These are phyloP conservation scores for Boletus putidus DNA, from an alignment of 1,284 basidiomycete species.

Conservation along the genomic window DNA sequence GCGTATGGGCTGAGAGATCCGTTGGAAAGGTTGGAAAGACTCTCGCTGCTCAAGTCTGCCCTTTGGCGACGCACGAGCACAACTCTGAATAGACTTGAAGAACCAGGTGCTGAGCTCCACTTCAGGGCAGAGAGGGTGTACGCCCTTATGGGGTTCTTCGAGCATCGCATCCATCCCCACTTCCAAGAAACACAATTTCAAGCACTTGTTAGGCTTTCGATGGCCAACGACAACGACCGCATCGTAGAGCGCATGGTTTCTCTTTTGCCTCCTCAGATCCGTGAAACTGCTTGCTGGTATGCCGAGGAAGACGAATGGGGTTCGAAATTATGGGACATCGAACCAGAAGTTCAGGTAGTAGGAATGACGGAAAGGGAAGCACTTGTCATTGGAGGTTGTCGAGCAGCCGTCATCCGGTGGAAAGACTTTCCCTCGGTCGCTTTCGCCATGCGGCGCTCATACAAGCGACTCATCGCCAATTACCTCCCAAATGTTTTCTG, in stretches of 20 bases:
- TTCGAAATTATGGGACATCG: slow-evolving; percentile 32
- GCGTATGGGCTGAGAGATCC: slow-evolving; percentile 28
- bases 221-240: slow-evolving; percentile 34
- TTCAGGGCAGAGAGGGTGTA: slow-evolving; percentile 32
- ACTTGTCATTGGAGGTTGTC: slow-evolving; percentile 35
- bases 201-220: slow-evolving; percentile 30
- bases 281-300: slow-evolving; percentile 20
- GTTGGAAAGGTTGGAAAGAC: slow-evolving; percentile 31
- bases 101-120: neutral
- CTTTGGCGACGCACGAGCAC: slow-evolving; percentile 28
- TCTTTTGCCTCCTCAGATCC: slow-evolving; percentile 15
- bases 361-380: slow-evolving; percentile 26
- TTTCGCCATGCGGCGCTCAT: slow-evolving; percentile 22
- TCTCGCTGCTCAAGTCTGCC: slow-evolving; percentile 27
- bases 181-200: slow-evolving; percentile 26
- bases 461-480: slow-evolving; percentile 17
- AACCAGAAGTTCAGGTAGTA: slow-evolving; percentile 28
- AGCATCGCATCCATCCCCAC: slow-evolving; percentile 32
- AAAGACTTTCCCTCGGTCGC: slow-evolving; percentile 30
- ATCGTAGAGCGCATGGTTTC: slow-evolving; percentile 32
- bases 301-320: slow-evolving; percentile 26
- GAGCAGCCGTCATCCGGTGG: slow-evolving; percentile 29
- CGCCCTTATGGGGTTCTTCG: slow-evolving; percentile 34
- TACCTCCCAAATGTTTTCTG: slow-evolving; percentile 15
- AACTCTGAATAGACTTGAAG: neutral